A percentile compares a stretch with the other conserved stretches of the same genome.
Evolutionary conservation across 129 eudicot species (phyloP).

Genomic region (Centaurea solstitialis): DNA sequence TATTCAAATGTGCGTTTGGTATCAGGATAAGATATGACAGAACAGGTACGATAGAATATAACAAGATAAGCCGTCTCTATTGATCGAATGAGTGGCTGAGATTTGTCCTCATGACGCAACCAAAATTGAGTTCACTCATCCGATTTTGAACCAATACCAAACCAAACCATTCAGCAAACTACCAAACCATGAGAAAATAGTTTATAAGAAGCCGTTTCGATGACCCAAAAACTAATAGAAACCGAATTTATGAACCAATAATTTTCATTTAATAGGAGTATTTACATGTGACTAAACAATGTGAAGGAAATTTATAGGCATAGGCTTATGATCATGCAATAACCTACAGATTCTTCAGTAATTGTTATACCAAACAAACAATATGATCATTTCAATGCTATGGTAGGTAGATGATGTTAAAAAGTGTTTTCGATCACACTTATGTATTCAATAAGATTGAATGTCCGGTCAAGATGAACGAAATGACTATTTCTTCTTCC

Average conservation of each 20-base stretch:
- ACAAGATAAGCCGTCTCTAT: too few relatives aligned
- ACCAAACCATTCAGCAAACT: too few relatives aligned
- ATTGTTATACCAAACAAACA: neutral
- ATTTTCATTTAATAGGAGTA: neutral
- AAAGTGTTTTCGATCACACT: conserved; percentile 21
- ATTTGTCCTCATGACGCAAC: too few relatives aligned
- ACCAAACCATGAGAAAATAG: conserved; percentile 4
- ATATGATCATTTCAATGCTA: too few relatives aligned
- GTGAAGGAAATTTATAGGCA: neutral
- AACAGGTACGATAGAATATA: too few relatives aligned
- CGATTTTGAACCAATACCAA: too few relatives aligned
- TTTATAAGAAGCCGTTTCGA: neutral
- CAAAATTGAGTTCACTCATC: too few relatives aligned
- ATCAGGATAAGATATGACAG: too few relatives aligned
- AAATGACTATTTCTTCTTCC: conserved; percentile 26
- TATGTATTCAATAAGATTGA: conserved; percentile 46
- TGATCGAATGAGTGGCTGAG: too few relatives aligned
- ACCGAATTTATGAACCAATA: neutral
- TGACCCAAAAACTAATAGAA: neutral
- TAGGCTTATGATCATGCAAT: neutral
- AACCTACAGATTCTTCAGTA: too few relatives aligned
- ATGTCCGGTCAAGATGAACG: conserved; percentile 13
- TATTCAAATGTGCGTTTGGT: too few relatives aligned
- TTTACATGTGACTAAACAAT: too few relatives aligned
- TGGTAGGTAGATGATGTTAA: neutral